Base-by-base conservation (phyloP, 1,284 basidiomycete species). In the Mrakiaceae sp. region DNA sequence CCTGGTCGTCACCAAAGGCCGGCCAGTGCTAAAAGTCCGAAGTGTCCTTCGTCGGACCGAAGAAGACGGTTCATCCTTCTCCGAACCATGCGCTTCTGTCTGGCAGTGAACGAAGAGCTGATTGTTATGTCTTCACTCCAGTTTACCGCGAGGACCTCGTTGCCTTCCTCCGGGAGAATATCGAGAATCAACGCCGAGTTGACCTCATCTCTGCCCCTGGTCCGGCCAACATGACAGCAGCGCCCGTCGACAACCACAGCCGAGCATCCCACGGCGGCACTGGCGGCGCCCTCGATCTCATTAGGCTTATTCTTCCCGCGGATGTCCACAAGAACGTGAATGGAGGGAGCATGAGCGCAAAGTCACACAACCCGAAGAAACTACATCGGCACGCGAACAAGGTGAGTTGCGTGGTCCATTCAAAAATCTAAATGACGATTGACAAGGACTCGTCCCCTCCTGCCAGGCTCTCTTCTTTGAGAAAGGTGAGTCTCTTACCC, bases 101-200 rank as follows among this genome's bases (percentile, higher is more conserved):
- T 27, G 27, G 27, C 27, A 27, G 27, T 27, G 27, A 27, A 27
- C 27, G 27, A 27, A 27, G 27, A 27, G 27, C 27, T 27, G 27
- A 27, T 27, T 60, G n/a, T 27, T 40, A 27, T 43, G 12, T 7
- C 27, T 51, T 27, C 1, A 10, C 5, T 39, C 0, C 58, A 77
- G 75, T 77, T 3, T 69, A 71, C 12, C 74, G 75, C 11, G 69
- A 70, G 27, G 75, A 77, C 43, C 71, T 78, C 4, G 69, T 70
- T 57, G 63, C 66, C 4, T 72, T 73, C 65, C 72, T 78, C 11
- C 70, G 73, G 7, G 64, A 68, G 44, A 71, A 70, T 3, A 73
- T 77, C 10, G 66, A 70, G n/a, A 74, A 77, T 46, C 77, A 78
- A 67, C 70, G 75, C 0, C 70, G 74, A 5, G 71, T 76, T 46